Evolutionary conservation across 192 early-diverging fungal genomes (phyloP), one percentile per base, ranked within the genome.

Genomic region (Dimargaris xerosporica): DNA sequence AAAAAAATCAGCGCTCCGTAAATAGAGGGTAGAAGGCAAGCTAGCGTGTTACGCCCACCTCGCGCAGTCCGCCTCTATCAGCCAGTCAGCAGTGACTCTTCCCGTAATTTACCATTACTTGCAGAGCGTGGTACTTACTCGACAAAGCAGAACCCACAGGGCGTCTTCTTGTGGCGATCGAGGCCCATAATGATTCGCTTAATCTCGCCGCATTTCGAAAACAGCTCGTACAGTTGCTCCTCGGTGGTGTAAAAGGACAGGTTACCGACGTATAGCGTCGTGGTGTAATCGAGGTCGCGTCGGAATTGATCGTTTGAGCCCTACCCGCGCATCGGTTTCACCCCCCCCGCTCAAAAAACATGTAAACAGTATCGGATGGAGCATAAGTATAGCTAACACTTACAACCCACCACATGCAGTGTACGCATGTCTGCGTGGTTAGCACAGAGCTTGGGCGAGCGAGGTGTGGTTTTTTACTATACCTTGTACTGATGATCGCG

Each of bases 131-230:
- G 34, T 12, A 73, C 82, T 63, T 80, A 96, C 87, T 98, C 96
- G 58, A 98, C 96, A 83, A 98, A 98, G 69, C 96, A 98, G 73
- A 98, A 98, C 13, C 96, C 96, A 65, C 96, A 98, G 5, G 94
- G 96, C 12, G 94, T 98, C 70, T 92, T 90, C 67, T 85, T 80
- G 62, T 84, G 79, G n/a, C 87, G 78, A 69, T 95, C 91, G 7
- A 98, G 78, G 0, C 96, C 96, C 96, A 98, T 98, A 67, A 98
- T 98, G 64, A 98, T 94, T 59, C 96, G 85, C 70, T 96, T 95
- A 63, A 98, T 90, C 60, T 95, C 91, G n/a, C 96, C 96, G 65
- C 79, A 81, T 74, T 94, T 96, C 19, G 91, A 86, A 69, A 98
- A 98, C 19, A 98, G 73, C 69, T 93, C 91, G 69, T 93, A 89